These are phyloP conservation scores for Acacia pycnantha DNA, from an alignment of 331 rosid genomes.

Conservation along the genomic window DNA sequence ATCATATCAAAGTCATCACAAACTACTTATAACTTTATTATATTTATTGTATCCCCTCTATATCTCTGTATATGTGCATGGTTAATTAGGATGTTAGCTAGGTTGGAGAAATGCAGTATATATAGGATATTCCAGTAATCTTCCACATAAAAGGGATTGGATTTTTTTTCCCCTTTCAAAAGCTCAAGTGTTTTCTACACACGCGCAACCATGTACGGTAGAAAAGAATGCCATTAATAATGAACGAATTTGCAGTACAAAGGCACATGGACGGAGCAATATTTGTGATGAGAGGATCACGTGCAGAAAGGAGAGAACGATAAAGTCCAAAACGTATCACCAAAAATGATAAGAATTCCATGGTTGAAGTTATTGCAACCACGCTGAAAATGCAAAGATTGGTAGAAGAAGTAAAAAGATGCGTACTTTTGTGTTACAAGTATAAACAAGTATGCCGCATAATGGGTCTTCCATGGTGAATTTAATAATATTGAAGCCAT, in stretches of 20 bases:
- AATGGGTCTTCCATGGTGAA: neutral
- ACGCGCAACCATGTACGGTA: neutral
- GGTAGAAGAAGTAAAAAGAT: neutral
- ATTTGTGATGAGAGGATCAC: neutral
- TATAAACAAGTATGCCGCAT: neutral
- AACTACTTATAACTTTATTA: neutral
- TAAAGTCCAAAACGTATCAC: neutral
- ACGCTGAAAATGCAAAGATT: neutral
- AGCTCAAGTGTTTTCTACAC: neutral
- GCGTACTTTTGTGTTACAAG: neutral
- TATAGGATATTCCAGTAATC: neutral
- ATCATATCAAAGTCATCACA: neutral
- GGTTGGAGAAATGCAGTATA: neutral
- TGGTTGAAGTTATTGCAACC: neutral
- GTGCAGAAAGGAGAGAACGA: neutral
- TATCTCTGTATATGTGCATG: neutral
- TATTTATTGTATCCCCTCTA: neutral
- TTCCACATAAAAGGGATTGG: neutral
- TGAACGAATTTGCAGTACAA: neutral
- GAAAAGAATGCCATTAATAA: neutral
- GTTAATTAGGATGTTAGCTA: neutral
- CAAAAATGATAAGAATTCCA: neutral
- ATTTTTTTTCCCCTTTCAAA: neutral
- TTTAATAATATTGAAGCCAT: neutral
- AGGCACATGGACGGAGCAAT: neutral